phyloP scores from a whole-genome alignment of 331 rosid species.

The Acacia concinna region DNA sequence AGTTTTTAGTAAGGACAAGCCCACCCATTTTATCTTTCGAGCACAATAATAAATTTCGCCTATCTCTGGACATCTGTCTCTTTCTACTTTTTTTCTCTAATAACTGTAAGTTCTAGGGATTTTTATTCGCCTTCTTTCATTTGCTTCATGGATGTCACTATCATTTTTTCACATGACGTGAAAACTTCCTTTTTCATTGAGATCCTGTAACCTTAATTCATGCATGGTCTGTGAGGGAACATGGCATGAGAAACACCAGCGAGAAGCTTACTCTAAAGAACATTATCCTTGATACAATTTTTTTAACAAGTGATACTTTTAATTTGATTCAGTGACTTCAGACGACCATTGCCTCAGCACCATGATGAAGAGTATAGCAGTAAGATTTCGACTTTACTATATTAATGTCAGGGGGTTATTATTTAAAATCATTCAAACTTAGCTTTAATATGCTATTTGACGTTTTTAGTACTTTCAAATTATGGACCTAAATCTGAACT shows the following conservation, averaged over 20 bases:
- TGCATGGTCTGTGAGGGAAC: conserved; percentile 11
- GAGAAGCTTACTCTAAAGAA: neutral
- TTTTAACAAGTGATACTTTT: conserved; percentile 35
- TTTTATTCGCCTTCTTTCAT: neutral
- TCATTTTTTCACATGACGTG: neutral
- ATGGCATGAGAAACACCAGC: neutral
- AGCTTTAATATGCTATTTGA: neutral
- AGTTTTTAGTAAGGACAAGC: neutral
- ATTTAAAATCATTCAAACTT: neutral
- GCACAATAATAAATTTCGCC: neutral
- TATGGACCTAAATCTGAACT: neutral
- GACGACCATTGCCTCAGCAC: conserved; percentile 73
- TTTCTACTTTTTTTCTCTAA: neutral
- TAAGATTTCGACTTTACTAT: conserved; percentile 44
- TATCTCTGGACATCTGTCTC: neutral
- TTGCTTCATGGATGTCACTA: neutral
- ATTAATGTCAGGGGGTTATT: neutral
- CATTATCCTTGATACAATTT: neutral
- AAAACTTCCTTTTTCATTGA: neutral
- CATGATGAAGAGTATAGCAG: conserved; percentile 96
- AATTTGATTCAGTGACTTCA: conserved; percentile 72
- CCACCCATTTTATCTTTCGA: conserved; percentile 3
- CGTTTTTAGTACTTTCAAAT: neutral
- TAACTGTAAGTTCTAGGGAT: neutral
- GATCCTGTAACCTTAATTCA: neutral